Base-by-base conservation (phyloP, 495 filamentous ascomycete species). In the Hypoxylon trugodes region DNA sequence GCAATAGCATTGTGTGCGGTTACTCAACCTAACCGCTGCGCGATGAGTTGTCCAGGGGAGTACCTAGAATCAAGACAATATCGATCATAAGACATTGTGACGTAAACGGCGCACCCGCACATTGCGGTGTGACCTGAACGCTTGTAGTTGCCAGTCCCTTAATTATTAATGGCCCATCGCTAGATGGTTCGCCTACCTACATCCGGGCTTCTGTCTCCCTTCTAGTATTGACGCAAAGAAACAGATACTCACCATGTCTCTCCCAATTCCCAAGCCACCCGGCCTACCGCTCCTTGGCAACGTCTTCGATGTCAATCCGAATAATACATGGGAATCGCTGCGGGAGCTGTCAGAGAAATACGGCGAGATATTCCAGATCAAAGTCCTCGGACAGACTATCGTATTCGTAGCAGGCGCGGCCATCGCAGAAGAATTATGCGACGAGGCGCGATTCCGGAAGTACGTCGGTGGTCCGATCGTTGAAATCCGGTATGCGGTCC, bases 341-440 rank as follows among this genome's bases (percentile, higher is more conserved):
- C 82, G 83, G 68, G 80, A 82, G 9, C 74, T 92, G 10, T 82
- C 87, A 9, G 83, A 86, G 57, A 85, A 86, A 58, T 89, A 90
- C 67, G 87, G 87, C 58, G 83, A 87, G 50, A 90, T 92, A 65
- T 91, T 87, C 77, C 84, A 88, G 66, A 84, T 92, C 71, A 85
- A 80, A 25, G 72, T 76, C 0, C 66, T 80, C 0, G 76, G 76
- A 8, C 62, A 79, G 33, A 71, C 69, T 6, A 50, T 79, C 32
- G 71, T 82, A 15, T 78, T 81, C 43, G 70, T 81, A 8, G 76
- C 75, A 10, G 69, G 79, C 61, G 86, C 84, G 12, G 85, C 83
- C 2, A 69, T 91, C 15, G 78, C 85, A 22, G 78, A 89, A 38
- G 89, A 92, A 52, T 61, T 87, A 19, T 91, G 87, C 74, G 81